These are phyloP conservation scores for Hyaloscypha variabilis DNA, from an alignment of 495 filamentous ascomycete genomes.

Conservation along the genomic window DNA sequence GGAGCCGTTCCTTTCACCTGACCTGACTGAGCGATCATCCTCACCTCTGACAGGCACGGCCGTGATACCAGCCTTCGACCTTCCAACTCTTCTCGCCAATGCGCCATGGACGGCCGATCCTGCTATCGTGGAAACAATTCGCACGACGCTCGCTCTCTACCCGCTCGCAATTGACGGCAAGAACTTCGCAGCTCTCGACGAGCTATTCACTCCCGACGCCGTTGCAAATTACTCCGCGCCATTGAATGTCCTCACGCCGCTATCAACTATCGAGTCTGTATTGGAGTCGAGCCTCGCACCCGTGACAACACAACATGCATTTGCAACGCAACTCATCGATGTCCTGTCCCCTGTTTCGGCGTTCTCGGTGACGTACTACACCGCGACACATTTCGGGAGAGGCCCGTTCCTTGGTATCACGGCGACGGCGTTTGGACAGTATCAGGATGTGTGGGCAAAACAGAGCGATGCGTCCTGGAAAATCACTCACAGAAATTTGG, in stretches of 20 bases:
- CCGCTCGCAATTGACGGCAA: constrained; percentile 21
- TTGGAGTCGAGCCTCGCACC: constrained; percentile 6
- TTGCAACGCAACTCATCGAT: constrained; percentile 16
- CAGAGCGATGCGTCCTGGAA: constrained; percentile 5
- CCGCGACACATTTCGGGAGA: constrained; percentile 6
- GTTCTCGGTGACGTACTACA: constrained; percentile 6
- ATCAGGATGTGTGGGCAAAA: constrained; percentile 12
- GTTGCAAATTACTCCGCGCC: constrained; percentile 2
- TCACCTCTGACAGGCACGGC: not conserved
- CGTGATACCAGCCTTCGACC: not conserved
- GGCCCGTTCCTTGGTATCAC: not conserved
- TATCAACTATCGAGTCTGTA: constrained; percentile 9
- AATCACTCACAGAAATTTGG: constrained; percentile 10
- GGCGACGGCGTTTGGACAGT: constrained; percentile 7
- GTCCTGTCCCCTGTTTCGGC: constrained; percentile 8
- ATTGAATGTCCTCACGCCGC: constrained; percentile 4
- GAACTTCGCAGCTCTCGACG: constrained; percentile 9
- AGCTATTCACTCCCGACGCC: constrained; percentile 10
- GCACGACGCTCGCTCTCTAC: constrained; percentile 16
- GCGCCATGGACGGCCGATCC: constrained; percentile 4
- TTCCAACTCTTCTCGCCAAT: constrained; percentile 5
- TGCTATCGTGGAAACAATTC: constrained; percentile 5
- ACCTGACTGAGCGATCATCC: no score
- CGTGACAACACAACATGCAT: constrained; percentile 18
- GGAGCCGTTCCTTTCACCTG: no score